Percentiles rank a stretch among this genome's conserved stretches.
Evolutionary conservation across 1,139 yeast species (phyloP).

Genomic region (Yamadazyma epiphylla): DNA sequence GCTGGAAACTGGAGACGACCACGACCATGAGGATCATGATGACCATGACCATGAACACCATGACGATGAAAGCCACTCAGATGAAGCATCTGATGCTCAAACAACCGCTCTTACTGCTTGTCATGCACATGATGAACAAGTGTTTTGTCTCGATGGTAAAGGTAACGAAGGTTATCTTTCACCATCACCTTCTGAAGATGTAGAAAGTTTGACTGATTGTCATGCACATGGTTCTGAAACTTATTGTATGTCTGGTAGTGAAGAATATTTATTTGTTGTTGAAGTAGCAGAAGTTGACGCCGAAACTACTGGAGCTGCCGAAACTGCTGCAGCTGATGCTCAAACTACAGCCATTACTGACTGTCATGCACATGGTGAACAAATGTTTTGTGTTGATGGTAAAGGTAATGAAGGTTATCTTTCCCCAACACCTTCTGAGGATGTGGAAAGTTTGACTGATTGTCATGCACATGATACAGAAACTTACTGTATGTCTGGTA

Average conservation of each 20-base stretch:
- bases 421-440: slow-evolving; percentile 22
- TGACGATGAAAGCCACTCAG: no score
- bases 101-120: slow-evolving; percentile 11
- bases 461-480: slow-evolving; percentile 27
- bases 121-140: slow-evolving; percentile 21
- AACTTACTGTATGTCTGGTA: slow-evolving; percentile 19
- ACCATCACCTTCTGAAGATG: slow-evolving; percentile 22
- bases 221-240: slow-evolving; percentile 23
- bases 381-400: slow-evolving; percentile 21
- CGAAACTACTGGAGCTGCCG: no score
- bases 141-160: slow-evolving; percentile 18
- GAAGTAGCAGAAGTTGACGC: slow-evolving; percentile 8
- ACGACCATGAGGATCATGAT: neutral
- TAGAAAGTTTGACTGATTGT: slow-evolving; percentile 23
- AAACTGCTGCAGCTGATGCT: neutral
- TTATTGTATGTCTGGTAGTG: slow-evolving; percentile 16
- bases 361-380: slow-evolving; percentile 27
- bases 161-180: slow-evolving; percentile 23
- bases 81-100: no score
- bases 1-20: neutral
- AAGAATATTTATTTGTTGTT: slow-evolving; percentile 20
- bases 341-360: slow-evolving; percentile 6
- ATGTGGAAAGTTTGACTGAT: slow-evolving; percentile 21
- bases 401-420: slow-evolving; percentile 26
- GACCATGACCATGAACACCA: neutral